These are phyloP conservation scores for Hygrocybe punicea DNA, from an alignment of 768 basidiomycete genomes.

Conservation along the genomic window DNA sequence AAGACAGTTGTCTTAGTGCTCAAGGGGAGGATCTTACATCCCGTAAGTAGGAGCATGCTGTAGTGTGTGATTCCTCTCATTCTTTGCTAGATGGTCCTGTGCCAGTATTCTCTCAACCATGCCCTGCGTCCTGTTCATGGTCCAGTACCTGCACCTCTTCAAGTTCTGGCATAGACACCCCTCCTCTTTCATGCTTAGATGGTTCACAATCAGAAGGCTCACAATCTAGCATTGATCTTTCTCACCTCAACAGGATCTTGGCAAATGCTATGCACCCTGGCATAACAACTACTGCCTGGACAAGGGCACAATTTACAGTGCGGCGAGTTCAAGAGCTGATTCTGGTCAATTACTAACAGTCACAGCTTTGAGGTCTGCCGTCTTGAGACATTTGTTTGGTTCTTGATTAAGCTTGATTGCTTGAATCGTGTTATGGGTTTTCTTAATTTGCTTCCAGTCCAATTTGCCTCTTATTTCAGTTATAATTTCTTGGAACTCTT, in stretches of 20 bases:
- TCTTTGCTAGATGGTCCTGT: background rate
- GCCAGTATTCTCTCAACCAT: conserved; percentile 58
- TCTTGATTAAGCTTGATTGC: no score
- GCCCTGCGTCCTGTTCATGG: conserved; percentile 48
- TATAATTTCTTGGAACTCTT: no score
- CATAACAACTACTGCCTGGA: conserved; percentile 34
- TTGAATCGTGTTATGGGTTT: no score
- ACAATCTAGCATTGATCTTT: conserved; percentile 72
- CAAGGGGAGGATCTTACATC: conserved; percentile 61
- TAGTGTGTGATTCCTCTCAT: conserved; percentile 2
- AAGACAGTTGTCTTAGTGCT: conserved; percentile 60
- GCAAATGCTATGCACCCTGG: conserved; percentile 54
- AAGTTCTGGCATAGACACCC: conserved; percentile 66
- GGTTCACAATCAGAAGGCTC: conserved; percentile 69
- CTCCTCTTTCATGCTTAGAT: conserved; percentile 66
- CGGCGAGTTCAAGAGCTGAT: no score
- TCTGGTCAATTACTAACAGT: no score
- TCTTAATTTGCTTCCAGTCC: no score
- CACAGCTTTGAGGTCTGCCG: no score
- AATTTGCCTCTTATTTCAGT: no score
- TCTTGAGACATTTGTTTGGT: no score
- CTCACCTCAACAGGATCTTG: conserved; percentile 55
- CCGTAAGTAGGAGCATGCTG: conserved; percentile 41
- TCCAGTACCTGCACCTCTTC: conserved; percentile 66
- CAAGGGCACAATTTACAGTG: conserved; percentile 42